Evolutionary conservation across 495 filamentous ascomycete species (phyloP).

Genomic region (Glutinoglossum americanum): DNA sequence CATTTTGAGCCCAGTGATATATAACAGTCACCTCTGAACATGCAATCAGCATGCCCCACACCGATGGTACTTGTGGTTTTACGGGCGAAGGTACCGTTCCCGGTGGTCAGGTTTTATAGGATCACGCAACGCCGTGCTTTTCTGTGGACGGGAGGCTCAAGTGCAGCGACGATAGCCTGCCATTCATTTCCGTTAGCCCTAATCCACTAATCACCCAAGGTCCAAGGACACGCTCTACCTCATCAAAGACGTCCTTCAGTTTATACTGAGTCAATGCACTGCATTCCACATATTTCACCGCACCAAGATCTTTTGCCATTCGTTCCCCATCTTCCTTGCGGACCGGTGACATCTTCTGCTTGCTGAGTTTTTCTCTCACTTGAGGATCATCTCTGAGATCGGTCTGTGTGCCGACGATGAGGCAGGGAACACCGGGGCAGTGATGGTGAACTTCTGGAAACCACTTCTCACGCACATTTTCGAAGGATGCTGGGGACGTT

Average conservation of each 20-base stretch:
- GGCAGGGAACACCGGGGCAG: constrained; percentile 90
- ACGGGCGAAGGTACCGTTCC: background rate
- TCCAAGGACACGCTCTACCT: constrained; percentile 38
- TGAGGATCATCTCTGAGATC: constrained; percentile 83
- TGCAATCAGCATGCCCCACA: background rate
- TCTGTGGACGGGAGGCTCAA: constrained; percentile 64
- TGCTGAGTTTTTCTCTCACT: constrained; percentile 75
- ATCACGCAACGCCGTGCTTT: constrained; percentile 23
- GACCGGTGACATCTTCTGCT: constrained; percentile 88
- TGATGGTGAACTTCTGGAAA: constrained; percentile 97
- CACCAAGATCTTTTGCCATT: constrained; percentile 90
- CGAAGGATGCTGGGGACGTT: constrained; percentile 94
- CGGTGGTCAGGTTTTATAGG: background rate
- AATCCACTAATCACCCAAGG: background rate
- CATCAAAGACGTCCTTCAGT: constrained; percentile 97
- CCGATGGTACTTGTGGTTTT: background rate
- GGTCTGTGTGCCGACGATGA: constrained; percentile 94
- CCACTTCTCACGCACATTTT: constrained; percentile 99
- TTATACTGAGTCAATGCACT: constrained; percentile 95
- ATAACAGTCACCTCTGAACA: background rate
- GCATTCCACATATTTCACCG: constrained; percentile 97
- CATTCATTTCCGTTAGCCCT: constrained; percentile 9
- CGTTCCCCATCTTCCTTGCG: constrained; percentile 78
- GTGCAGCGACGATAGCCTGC: constrained; percentile 73
- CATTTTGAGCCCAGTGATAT: background rate